Conservation (phyloP, 1,284 basidiomycete species). For the Xerocomus amazonicus region DNA sequence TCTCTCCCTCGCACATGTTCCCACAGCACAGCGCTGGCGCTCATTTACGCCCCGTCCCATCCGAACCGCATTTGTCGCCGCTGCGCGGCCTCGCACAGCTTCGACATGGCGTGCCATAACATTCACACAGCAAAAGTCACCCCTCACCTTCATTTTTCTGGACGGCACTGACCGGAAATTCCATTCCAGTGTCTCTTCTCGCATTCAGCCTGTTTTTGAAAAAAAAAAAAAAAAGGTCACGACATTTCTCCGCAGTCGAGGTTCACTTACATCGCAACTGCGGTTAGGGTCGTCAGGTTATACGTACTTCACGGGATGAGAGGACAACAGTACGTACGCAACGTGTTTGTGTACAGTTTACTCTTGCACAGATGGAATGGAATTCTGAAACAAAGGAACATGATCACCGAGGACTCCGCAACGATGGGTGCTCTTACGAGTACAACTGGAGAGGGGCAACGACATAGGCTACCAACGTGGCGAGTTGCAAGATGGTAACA, state of each 20-base stretch:
- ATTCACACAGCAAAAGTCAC: too few species aligned
- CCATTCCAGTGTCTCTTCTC: background rate
- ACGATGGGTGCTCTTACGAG: slow-evolving; percentile 4
- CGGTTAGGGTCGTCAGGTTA: background rate
- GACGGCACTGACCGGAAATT: background rate
- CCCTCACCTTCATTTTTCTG: too few species aligned
- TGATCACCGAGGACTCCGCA: background rate
- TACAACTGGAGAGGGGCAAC: slow-evolving; percentile 3
- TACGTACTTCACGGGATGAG: background rate
- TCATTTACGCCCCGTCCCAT: too few species aligned
- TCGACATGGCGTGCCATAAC: too few species aligned
- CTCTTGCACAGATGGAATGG: slow-evolving; percentile 11
- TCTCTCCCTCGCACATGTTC: too few species aligned
- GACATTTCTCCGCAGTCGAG: too few species aligned
- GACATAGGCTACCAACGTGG: background rate
- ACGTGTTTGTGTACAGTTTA: slow-evolving; percentile 9
- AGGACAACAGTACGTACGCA: background rate
- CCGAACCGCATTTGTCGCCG: too few species aligned
- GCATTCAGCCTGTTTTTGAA: background rate
- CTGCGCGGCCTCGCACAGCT: too few species aligned
- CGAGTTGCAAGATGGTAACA: slow-evolving; percentile 9
- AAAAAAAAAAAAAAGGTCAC: too few species aligned
- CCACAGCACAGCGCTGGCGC: too few species aligned
- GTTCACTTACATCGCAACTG: slow-evolving; percentile 9
- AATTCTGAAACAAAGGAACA: slow-evolving; percentile 4